Evolutionary conservation across 176 grass and related monocot genomes (phyloP).

Genomic region (Sorghum bicolor): DNA sequence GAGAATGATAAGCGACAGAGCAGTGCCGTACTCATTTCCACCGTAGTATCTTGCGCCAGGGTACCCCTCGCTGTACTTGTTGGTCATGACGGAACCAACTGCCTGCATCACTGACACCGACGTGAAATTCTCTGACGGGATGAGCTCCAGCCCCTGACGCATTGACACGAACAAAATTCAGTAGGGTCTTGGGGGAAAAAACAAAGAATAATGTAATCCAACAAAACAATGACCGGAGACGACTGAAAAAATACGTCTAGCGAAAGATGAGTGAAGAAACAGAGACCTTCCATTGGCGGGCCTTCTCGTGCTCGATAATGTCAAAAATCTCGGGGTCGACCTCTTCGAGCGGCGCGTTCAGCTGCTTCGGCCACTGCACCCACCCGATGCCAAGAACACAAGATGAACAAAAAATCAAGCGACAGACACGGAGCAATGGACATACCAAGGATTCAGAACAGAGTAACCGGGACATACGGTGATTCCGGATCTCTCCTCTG

Average conservation of each 20-base stretch:
- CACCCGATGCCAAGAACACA: neutral
- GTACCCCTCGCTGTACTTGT: conserved; percentile 99
- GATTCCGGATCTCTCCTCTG: conserved; percentile 67
- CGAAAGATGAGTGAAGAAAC: neutral
- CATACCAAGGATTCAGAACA: neutral
- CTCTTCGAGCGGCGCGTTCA: conserved; percentile 79
- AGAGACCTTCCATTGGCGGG: conserved; percentile 94
- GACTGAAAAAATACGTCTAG: neutral
- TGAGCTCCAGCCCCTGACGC: conserved; percentile 88
- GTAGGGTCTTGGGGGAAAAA: neutral
- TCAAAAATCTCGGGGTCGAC: conserved; percentile 82
- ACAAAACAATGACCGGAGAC: neutral
- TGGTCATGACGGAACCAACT: conserved; percentile 97
- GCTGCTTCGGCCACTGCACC: conserved; percentile 83
- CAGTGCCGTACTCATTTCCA: conserved; percentile 76
- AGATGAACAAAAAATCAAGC: neutral
- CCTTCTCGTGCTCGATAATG: conserved; percentile 97
- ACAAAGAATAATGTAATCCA: neutral
- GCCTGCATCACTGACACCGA: conserved; percentile 96
- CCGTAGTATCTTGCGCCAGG: conserved; percentile 98
- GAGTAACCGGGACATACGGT: conserved; percentile 30
- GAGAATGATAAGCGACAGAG: neutral
- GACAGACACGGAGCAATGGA: neutral
- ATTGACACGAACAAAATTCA: conserved; percentile 10
- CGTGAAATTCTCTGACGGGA: conserved; percentile 98